Conservation (phyloP, 768 basidiomycete species). For the Suillus subalutaceus region DNA sequence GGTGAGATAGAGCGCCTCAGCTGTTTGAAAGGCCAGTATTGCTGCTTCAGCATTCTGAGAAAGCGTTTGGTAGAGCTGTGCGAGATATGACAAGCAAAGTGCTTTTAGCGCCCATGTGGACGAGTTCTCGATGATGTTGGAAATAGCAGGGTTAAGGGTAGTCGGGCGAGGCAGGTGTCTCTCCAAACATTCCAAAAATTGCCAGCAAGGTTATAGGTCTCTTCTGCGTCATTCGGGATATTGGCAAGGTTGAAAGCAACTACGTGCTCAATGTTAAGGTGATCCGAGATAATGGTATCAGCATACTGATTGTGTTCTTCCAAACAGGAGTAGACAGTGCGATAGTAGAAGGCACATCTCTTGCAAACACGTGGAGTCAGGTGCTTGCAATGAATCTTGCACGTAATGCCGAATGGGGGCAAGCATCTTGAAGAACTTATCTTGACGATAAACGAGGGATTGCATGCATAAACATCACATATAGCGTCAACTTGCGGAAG, state of each 20-base stretch:
- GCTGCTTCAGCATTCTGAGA: neutral
- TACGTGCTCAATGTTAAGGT: neutral
- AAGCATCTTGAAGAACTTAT: neutral
- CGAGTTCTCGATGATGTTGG: neutral
- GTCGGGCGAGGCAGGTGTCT: neutral
- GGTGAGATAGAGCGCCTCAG: neutral
- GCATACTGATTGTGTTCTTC: neutral
- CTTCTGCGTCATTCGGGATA: neutral
- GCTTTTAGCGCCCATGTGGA: neutral
- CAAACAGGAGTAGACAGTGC: neutral
- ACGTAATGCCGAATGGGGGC: conserved; percentile 6
- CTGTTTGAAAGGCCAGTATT: neutral
- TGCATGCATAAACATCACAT: neutral
- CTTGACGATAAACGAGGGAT: conserved; percentile 2
- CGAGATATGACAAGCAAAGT: neutral
- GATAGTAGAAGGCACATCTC: neutral
- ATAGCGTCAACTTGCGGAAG: neutral
- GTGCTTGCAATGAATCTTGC: neutral
- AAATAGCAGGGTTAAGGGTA: neutral
- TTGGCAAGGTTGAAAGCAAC: neutral
- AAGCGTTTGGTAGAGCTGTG: neutral
- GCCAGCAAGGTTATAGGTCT: neutral
- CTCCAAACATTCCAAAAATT: neutral
- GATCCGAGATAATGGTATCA: conserved; percentile 1
- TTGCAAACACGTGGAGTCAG: neutral